Base-by-base conservation (phyloP, 83 land plant species). In the Thuja plicata region DNA sequence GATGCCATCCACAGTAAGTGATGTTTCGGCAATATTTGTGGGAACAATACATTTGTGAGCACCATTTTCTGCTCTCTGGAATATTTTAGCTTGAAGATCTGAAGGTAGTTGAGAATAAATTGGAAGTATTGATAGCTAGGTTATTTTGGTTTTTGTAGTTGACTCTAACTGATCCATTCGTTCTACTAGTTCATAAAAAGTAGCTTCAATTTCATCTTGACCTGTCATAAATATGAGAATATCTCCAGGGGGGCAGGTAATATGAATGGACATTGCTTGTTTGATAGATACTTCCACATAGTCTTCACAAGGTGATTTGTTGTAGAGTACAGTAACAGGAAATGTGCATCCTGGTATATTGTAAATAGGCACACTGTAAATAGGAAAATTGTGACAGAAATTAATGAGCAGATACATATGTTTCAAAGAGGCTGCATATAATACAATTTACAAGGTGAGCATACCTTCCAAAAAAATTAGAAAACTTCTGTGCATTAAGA, bases 81-180 rank as follows among this genome's bases (percentile, higher is more conserved):
- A 95, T 24, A 95, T 95, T 82, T 95, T 95, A 24, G 96, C 96
- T 89, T 96, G 99, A 88, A 98, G 92, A 89, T 98, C 99, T 82
- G 99, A 95, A 21, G 99, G 99, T 37, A 98, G 91, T 88, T 98
- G 99, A 38, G 99, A 98, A 89, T 98, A 98, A 54, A 98, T 98
- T 9, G 99, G 99, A 17, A 98, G 94, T 80, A 98, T 97, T 19
- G 93, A 89, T 50, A 98, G 92, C 37, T 94, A 93, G 12, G 97
- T 94, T 21, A 94, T 94, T 74, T 90, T 87, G 60, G 93, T 95
- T 66, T 89, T 92, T n/a, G 99, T 85, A 40, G 93, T 90, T 32
- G 98, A 82, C n/a, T 91, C 90, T 52, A 89, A 93, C 90, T 93
- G 95, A 84, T 95, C 94, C 96, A 95, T 95, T n/a, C 97, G 92